Conservation (phyloP, 805 yeast species). For the Monosporozyma servazzii region DNA sequence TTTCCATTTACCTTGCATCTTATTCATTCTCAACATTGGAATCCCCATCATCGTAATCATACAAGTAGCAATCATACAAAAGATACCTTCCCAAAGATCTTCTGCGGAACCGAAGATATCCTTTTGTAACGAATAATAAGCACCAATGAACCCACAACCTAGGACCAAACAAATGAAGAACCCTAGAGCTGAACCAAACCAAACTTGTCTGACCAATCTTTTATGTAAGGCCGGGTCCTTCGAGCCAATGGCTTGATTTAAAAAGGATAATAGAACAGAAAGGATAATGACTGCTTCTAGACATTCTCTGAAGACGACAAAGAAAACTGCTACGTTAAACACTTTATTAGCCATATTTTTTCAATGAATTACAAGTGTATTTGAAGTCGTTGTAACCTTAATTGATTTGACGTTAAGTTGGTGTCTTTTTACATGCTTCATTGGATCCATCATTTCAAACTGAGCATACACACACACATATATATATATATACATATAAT, state of each 20-base stretch:
- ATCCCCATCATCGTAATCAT: conserved; percentile 92
- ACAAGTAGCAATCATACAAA: conserved; percentile 80
- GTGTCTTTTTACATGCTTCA: no score
- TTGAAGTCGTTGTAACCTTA: no score
- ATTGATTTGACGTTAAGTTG: no score
- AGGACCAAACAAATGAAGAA: conserved; percentile 67
- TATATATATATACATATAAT: no score
- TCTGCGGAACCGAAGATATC: conserved; percentile 85
- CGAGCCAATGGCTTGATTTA: conserved; percentile 72
- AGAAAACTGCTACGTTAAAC: conserved; percentile 54
- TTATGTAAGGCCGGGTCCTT: conserved; percentile 48
- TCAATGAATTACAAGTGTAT: no score
- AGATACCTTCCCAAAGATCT: conserved; percentile 95
- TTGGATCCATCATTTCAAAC: no score
- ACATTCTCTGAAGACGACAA: conserved; percentile 87
- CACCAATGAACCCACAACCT: conserved; percentile 93
- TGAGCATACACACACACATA: no score
- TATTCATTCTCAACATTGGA: conserved; percentile 91
- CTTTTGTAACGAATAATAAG: conserved; percentile 68
- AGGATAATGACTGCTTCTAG: conserved; percentile 88
- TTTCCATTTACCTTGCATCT: conserved; percentile 97
- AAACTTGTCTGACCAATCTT: conserved; percentile 65
- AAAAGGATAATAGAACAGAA: conserved; percentile 83
- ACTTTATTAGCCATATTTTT: conserved; percentile 26
- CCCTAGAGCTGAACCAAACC: conserved; percentile 74